These are phyloP conservation scores for Phytophthora podocarpi DNA, from an alignment of 352 stramenopile genomes.

Conservation along the genomic window DNA sequence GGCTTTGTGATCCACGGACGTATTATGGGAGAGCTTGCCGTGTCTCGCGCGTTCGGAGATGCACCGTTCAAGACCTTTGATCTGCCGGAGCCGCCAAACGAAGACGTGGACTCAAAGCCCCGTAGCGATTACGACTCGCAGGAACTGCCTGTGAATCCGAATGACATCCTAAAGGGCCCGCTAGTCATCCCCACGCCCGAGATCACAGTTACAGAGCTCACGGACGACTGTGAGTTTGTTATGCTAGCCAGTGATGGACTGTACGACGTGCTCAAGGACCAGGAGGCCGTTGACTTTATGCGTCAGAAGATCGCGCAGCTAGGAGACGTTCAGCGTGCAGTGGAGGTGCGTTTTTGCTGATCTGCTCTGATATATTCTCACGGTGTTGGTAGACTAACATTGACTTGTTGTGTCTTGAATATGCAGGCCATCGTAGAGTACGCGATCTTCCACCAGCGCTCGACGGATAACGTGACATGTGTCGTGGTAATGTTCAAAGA, in stretches of 20 bases:
- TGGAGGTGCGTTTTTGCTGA: conserved; percentile 56
- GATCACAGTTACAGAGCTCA: conserved; percentile 72
- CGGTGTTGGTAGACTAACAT: not conserved
- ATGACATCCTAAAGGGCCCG: conserved; percentile 85
- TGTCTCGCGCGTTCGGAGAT: conserved; percentile 89
- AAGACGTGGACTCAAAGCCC: conserved; percentile 50
- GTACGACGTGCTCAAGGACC: conserved; percentile 86
- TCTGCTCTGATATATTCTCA: too few species aligned
- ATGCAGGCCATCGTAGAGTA: conserved; percentile 73
- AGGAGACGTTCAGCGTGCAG: conserved; percentile 76
- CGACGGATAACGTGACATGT: conserved; percentile 86
- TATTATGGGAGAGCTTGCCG: conserved; percentile 93
- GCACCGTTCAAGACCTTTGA: conserved; percentile 96
- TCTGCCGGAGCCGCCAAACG: conserved; percentile 47
- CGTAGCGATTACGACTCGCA: conserved; percentile 79
- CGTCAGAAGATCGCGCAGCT: conserved; percentile 70
- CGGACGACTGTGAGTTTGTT: conserved; percentile 81
- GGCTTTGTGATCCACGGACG: conserved; percentile 90
- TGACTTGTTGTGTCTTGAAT: conserved; percentile 9
- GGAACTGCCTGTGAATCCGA: conserved; percentile 80
- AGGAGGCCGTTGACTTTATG: conserved; percentile 83
- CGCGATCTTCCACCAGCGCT: conserved; percentile 85
- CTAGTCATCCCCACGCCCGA: conserved; percentile 83
- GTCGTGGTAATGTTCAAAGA: conserved; percentile 88
- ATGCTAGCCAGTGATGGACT: conserved; percentile 81